Evolutionary conservation across 2,329 filamentous ascomycete species (phyloP), one percentile per base, ranked within the genome.

Genomic region (Alternaria postmessia): DNA sequence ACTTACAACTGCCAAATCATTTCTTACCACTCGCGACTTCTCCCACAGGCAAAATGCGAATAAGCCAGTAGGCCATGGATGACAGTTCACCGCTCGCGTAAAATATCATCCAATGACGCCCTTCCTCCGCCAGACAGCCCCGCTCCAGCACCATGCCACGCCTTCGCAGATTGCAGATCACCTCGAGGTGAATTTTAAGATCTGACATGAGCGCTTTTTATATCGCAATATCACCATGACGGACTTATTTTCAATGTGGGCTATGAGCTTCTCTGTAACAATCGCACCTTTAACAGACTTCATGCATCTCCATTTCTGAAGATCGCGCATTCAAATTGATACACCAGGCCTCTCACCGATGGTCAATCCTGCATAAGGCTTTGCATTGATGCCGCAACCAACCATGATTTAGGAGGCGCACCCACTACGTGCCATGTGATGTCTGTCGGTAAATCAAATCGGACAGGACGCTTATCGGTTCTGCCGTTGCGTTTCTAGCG

Each of bases 281-380:
- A 14, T 14, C 6, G 14, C 14, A 36, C 9, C 12, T 34, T 14
- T 1, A 12, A 20, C 20, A 20, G 20, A 20, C 20, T 3, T 20
- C 20, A 20, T 20, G 20, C 20, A 20, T 20, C 20, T 20, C 20
- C 20, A 22, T 2, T 14, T 34, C 32, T 12, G 12, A 12, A 34
- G 1, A 5, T 4, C 0, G 4, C 32, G 5, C 11, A 11, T 34
- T 2, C 32, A 2, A 1, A 30, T 34, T 1, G 2, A 14, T 14
- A 34, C 1, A 3, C 14, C 2, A 16, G 32, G 32, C 32, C 4
- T 2, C 2, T 34, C 12, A 34, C 32, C 11, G 12, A 34, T 34
- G 0, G 12, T 34, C 32, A 1, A 30, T 34, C 4, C 11, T 14
- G 12, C 32, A 34, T 16, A 14, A 16, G 12, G 32, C 32, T 34